Conservation (phyloP, 2,329 filamentous ascomycete genomes). For the Fusarium musae region DNA sequence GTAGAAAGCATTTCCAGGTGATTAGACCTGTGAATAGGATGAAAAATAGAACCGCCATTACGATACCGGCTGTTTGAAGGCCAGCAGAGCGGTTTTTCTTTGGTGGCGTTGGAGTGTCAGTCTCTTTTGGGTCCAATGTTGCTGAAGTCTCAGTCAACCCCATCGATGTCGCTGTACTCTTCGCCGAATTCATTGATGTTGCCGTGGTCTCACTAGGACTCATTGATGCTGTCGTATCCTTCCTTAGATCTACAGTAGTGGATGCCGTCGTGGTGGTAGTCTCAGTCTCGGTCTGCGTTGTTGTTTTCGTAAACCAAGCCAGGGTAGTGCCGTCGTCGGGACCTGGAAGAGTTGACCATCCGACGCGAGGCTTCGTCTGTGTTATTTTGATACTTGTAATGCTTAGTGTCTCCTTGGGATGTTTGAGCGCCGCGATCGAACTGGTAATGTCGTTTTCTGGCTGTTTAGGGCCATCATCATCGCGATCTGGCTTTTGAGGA, state of each 20-base stretch:
- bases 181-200: not conserved
- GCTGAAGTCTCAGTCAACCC: not conserved
- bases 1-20: not conserved
- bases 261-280: not conserved
- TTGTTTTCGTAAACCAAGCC: not conserved
- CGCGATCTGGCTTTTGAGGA: not conserved
- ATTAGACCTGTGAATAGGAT: not conserved
- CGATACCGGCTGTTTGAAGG: not conserved
- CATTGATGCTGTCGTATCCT: not conserved
- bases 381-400: constrained; percentile 1
- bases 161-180: not conserved
- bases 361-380: not conserved
- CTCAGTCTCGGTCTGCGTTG: not conserved
- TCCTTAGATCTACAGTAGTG: not conserved
- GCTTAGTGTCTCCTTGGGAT: not conserved
- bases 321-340: not conserved
- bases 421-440: not conserved
- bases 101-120: not conserved
- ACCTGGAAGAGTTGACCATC: not conserved
- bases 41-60: not conserved
- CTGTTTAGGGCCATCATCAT: not conserved
- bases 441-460: not conserved
- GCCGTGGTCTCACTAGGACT: not conserved
- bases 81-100: not conserved
- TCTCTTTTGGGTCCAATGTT: not conserved